Evolutionary conservation across 495 filamentous ascomycete species (phyloP), one percentile per base, ranked within the genome.

Genomic region (Penicillium silybi): DNA sequence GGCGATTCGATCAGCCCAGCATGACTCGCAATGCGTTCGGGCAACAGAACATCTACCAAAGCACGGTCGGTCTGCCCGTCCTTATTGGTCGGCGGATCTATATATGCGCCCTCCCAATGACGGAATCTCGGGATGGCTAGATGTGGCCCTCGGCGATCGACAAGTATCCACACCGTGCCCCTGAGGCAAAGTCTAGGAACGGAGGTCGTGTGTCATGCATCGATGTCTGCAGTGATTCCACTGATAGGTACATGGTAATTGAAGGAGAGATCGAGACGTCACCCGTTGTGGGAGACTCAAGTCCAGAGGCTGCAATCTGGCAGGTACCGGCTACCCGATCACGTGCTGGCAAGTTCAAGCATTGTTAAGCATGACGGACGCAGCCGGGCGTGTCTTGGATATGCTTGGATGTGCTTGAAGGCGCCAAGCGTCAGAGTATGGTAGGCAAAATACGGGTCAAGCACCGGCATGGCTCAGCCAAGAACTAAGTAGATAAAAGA

Each of bases 111-210:
- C 43, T 44, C 27, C n/a, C 35, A 10, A 13, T 38, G 38, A 48
- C 17, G 23, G 27, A 10, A 26, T 17, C 1, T 40, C 44, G 44
- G 50, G 37, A 19, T 42, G 44, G 37, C 37, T 26, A 38, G 38
- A 23, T 25, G 29, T 53, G 51, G 51, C 22, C 20, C 35, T 39
- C 32, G 22, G 41, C 20, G 43, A 34, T 45, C 29, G 18, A 37
- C 44, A 10, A 32, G 32, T 23, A 17, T 23, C 44, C 44, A 46
- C 44, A 29, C 18, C 20, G 41, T 19, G 16, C 50, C 44, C 50
- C 50, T 53, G 25, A 41, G 26, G 10, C 23, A 44, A 44, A 48
- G 45, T 39, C 46, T 37, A 54, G n/a, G n/a, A n/a, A n/a, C 49
- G 52, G 39, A 26, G 23, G 45, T 39, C 29, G 6, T 13, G 29